phyloP scores from a whole-genome alignment of 129 eudicot genomes.

The Deinandra increscens region DNA sequence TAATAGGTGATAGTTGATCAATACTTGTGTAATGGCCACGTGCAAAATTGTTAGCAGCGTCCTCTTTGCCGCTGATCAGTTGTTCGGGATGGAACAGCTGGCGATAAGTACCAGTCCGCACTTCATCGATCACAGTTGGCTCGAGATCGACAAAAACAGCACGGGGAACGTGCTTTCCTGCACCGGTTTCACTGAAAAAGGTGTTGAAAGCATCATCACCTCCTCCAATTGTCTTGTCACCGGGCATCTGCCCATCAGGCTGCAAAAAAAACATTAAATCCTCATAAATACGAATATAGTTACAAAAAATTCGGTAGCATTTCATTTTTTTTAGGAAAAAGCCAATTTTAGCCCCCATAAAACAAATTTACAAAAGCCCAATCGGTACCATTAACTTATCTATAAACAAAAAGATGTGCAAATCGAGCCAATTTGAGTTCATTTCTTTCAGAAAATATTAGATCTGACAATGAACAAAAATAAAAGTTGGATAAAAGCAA shows the following conservation, averaged over 20 bases:
- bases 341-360: too few relatives aligned
- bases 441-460: too few relatives aligned
- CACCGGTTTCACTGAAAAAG: not conserved
- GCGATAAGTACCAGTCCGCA: not conserved
- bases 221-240: constrained; percentile 6
- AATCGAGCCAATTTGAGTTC: too few relatives aligned
- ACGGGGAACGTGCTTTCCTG: not conserved
- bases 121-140: constrained; percentile 12
- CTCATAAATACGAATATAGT: too few relatives aligned
- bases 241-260: not conserved
- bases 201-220: constrained; percentile 14
- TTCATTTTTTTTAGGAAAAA: too few relatives aligned
- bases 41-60: not conserved
- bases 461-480: not conserved
- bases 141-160: not conserved
- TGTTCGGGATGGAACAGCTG: constrained; percentile 6
- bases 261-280: not conserved
- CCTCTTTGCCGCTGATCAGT: constrained; percentile 1
- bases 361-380: too few relatives aligned
- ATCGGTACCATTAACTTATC: too few relatives aligned
- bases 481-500: too few relatives aligned
- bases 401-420: too few relatives aligned
- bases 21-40: constrained; percentile 10
- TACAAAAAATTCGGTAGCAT: too few relatives aligned
- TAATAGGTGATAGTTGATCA: not conserved